Evolutionary conservation across 2,329 filamentous ascomycete species (phyloP).

Genomic region (Hypoxylon sp.): DNA sequence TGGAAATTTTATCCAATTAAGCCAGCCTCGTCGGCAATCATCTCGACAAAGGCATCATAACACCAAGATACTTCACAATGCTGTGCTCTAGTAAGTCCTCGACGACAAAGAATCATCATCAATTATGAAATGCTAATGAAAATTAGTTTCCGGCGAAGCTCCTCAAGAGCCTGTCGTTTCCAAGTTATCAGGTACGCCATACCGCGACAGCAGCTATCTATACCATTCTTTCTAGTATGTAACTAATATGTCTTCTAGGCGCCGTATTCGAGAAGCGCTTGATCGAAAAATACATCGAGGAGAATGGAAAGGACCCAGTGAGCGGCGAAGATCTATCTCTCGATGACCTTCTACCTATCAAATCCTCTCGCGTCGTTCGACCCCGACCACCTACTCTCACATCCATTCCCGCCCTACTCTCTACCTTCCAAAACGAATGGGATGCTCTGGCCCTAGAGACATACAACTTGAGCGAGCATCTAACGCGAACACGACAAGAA

Average conservation of each 20-base stretch:
- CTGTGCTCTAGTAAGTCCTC: slow-evolving; percentile 57
- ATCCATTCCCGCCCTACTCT: slow-evolving; percentile 92
- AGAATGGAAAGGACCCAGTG: slow-evolving; percentile 91
- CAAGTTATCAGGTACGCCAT: slow-evolving; percentile 82
- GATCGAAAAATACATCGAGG: slow-evolving; percentile 92
- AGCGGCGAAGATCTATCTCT: slow-evolving; percentile 83
- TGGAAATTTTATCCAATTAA: slow-evolving; percentile 30
- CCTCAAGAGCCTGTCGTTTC: slow-evolving; percentile 95
- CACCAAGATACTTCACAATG: slow-evolving; percentile 47
- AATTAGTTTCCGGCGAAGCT: slow-evolving; percentile 90
- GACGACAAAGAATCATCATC: neutral
- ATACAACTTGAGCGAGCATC: slow-evolving; percentile 87
- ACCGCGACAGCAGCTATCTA: slow-evolving; percentile 26
- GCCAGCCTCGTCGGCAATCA: slow-evolving; percentile 20
- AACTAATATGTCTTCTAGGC: slow-evolving; percentile 60
- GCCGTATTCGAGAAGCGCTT: slow-evolving; percentile 94
- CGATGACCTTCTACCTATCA: slow-evolving; percentile 89
- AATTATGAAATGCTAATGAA: slow-evolving; percentile 26
- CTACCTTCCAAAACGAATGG: slow-evolving; percentile 98
- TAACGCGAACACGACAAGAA: slow-evolving; percentile 90
- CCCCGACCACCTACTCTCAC: slow-evolving; percentile 93
- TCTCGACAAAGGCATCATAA: slow-evolving; percentile 20
- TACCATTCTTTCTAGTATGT: slow-evolving; percentile 13
- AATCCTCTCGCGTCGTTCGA: slow-evolving; percentile 82
- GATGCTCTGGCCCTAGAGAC: slow-evolving; percentile 91